Base-by-base conservation (phyloP, 177 flowering plant genomes). In the Vitis hybrid region DNA sequence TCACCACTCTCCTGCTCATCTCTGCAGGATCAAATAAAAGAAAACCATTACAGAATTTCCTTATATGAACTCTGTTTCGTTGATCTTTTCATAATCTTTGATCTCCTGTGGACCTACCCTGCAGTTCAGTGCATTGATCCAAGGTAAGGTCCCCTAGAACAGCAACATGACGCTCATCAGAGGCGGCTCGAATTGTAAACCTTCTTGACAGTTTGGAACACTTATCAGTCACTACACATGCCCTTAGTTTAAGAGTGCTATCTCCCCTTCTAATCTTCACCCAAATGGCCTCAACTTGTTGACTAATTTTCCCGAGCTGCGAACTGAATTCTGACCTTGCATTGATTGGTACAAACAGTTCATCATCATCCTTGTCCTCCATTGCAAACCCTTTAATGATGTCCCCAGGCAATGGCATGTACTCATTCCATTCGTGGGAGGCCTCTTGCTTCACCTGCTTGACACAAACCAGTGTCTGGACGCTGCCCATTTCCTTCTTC, bases 391-490 rank as follows among this genome's bases (percentile, higher is more conserved):
- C 90, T 79, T 82, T 85, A 16, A 86, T 81, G 20, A 86, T 80
- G 66, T 86, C 92, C 45, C 93, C 89, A 0, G 93, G 90, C 72
- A 88, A 70, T 18, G 89, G 87, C 90, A 89, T 86, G 74, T 67
- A 79, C 72, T 81, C 93, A 14, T 83, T 82, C 93, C 90, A 84
- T 29, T 84, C 85, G 13, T 81, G 85, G 1, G 75, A 51, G 52
- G 45, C 74, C 1, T 78, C 80, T 73, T 85, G 85, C 77, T 83
- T 86, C 73, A 86, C 90, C 73, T 73, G 51, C 56, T 85, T 85
- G 55, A 86, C 86, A 59, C 87, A 76, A 12, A 89, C 86, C 48
- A 81, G 19, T 12, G 72, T 82, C 33, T 51, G 77, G 5, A 12
- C 45, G 55, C 77, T 33, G 10, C 67, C 68, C 79, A 74, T 70